Evolutionary conservation across 257 asterid genomes (phyloP).

Genomic region (Agastache rugosa): DNA sequence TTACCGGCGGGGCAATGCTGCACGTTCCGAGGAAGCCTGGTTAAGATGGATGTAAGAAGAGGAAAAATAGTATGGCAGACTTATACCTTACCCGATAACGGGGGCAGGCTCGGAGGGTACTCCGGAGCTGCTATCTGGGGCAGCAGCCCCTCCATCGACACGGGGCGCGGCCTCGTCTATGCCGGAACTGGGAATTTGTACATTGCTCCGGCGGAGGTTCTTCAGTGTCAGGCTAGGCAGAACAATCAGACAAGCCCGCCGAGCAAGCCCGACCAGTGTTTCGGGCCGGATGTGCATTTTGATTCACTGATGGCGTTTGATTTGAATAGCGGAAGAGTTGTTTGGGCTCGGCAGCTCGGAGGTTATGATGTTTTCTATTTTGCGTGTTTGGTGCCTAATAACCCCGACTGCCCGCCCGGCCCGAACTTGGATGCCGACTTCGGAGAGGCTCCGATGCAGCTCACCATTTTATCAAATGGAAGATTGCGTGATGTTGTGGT

Average conservation of each 20-base stretch:
- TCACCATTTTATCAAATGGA: slow-evolving; percentile 43
- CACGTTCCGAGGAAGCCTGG: slow-evolving; percentile 75
- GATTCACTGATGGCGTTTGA: slow-evolving; percentile 66
- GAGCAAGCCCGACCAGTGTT: slow-evolving; percentile 48
- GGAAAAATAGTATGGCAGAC: slow-evolving; percentile 79
- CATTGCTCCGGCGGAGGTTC: slow-evolving; percentile 61
- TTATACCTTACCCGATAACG: slow-evolving; percentile 71
- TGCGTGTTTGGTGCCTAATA: slow-evolving; percentile 64
- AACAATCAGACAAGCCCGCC: slow-evolving; percentile 64
- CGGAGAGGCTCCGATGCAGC: slow-evolving; percentile 85
- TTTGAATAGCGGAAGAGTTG: slow-evolving; percentile 51
- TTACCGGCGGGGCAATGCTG: slow-evolving; percentile 59
- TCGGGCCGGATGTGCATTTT: slow-evolving; percentile 64
- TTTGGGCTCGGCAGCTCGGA: slow-evolving; percentile 62
- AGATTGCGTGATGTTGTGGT: slow-evolving; percentile 60
- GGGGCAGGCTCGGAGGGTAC: slow-evolving; percentile 60
- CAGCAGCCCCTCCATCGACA: slow-evolving; percentile 80
- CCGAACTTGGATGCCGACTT: slow-evolving; percentile 83
- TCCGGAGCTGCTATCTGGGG: slow-evolving; percentile 81
- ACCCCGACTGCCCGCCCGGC: slow-evolving; percentile 71
- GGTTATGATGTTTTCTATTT: slow-evolving; percentile 74
- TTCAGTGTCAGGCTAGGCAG: slow-evolving; percentile 55
- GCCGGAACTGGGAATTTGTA: slow-evolving; percentile 75
- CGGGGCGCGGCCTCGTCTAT: slow-evolving; percentile 45
- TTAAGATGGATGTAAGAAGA: slow-evolving; percentile 56